Evolutionary conservation across 495 filamentous ascomycete species (phyloP).

Genomic region (Hypoxylon trugodes): DNA sequence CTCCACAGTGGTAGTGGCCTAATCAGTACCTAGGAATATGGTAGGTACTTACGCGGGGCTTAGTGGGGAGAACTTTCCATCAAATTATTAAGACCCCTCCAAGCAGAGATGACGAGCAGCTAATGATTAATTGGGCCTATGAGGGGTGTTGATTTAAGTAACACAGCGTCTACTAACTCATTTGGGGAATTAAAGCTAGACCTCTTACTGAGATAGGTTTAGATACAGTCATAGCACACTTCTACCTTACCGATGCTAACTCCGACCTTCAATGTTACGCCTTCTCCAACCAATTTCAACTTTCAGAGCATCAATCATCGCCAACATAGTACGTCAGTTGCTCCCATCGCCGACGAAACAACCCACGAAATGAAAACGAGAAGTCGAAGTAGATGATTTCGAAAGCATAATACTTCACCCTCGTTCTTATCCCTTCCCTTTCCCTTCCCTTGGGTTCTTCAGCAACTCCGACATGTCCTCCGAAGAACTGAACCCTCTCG

Average conservation of each 20-base stretch:
- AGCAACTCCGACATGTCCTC: conserved; percentile 49
- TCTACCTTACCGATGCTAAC: conserved; percentile 1
- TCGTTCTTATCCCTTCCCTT: conserved; percentile 23
- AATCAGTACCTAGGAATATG: neutral
- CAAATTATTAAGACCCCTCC: conserved; percentile 1
- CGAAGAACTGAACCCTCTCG: conserved; percentile 67
- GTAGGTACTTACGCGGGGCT: conserved; percentile 17
- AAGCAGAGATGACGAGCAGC: conserved; percentile 27
- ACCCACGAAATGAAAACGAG: conserved; percentile 1
- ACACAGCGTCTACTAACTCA: neutral
- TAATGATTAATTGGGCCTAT: neutral
- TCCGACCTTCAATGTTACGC: conserved; percentile 22
- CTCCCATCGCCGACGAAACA: neutral
- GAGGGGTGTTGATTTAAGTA: neutral
- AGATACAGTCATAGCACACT: neutral
- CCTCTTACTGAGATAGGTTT: conserved; percentile 15
- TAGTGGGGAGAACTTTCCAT: neutral
- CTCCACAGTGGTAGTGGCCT: conserved; percentile 28
- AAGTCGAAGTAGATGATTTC: conserved; percentile 1
- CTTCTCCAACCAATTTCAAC: conserved; percentile 32
- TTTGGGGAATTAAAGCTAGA: neutral
- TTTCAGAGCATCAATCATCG: neutral
- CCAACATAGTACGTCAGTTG: too few species aligned
- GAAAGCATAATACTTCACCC: neutral
- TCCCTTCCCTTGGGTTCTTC: conserved; percentile 30